Percentiles rank a stretch among this genome's conserved stretches.
Evolutionary conservation across 2,329 filamentous ascomycete genomes (phyloP).

Genomic region (Aspergillus jensenii): DNA sequence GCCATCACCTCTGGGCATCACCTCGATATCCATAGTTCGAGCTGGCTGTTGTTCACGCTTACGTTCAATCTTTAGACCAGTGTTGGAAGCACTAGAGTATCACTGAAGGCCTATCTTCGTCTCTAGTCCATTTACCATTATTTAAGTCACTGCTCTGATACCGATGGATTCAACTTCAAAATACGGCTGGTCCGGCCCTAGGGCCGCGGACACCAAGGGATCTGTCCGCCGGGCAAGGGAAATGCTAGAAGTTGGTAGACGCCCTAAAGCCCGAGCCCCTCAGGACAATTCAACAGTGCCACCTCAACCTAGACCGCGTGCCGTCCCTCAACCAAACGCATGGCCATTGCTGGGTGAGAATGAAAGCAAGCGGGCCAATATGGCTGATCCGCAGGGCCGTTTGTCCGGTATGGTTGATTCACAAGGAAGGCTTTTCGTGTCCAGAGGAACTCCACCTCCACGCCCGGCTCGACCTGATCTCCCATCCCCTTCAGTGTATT

Average conservation of each 20-base stretch:
- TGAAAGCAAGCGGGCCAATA: slow-evolving; percentile 23
- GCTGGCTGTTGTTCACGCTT: slow-evolving; percentile 4
- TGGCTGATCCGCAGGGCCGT: slow-evolving; percentile 26
- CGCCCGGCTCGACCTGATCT: slow-evolving; percentile 43
- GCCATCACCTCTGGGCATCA: slow-evolving; percentile 7
- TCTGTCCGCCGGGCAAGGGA: slow-evolving; percentile 38
- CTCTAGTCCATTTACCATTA: not conserved
- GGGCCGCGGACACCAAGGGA: slow-evolving; percentile 25
- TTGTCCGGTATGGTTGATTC: slow-evolving; percentile 5
- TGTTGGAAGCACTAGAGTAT: not conserved
- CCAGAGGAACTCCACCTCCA: slow-evolving; percentile 41
- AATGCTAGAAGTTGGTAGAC: slow-evolving; percentile 32
- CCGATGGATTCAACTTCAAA: slow-evolving; percentile 23
- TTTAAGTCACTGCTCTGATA: not conserved
- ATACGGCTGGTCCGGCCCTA: slow-evolving; percentile 13
- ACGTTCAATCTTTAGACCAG: not conserved
- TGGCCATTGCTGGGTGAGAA: slow-evolving; percentile 47
- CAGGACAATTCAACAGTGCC: slow-evolving; percentile 12
- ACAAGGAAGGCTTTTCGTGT: slow-evolving; percentile 27
- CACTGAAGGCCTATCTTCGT: not conserved
- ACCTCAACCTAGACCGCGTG: slow-evolving; percentile 12
- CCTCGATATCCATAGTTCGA: slow-evolving; percentile 12
- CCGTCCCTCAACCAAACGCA: slow-evolving; percentile 40
- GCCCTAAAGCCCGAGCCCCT: slow-evolving; percentile 18
- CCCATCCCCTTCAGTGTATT: slow-evolving; percentile 39